A percentile compares a stretch with the other conserved stretches of the same genome.
Evolutionary conservation across 176 grass and related monocot genomes (phyloP).

Genomic region (Bromus sterilis): DNA sequence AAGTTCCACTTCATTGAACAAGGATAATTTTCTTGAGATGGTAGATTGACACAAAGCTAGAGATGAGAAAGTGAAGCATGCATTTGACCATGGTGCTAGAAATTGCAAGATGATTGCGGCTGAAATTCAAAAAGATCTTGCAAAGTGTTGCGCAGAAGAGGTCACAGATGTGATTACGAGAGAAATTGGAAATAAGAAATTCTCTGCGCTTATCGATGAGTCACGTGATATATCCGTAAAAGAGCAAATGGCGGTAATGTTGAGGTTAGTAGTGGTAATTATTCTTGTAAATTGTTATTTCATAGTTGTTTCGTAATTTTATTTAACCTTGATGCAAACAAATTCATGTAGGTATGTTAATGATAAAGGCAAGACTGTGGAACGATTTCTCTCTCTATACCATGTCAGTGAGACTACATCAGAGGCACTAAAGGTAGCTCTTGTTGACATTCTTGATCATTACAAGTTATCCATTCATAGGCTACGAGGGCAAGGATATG

Average conservation of each 20-base stretch:
- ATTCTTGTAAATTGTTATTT: neutral
- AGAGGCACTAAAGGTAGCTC: too few species aligned
- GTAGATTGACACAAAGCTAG: neutral
- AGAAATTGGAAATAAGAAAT: neutral
- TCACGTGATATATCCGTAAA: neutral
- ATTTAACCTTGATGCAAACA: too few species aligned
- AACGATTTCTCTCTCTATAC: too few species aligned
- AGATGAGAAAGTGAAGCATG: neutral
- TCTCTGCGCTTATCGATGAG: neutral
- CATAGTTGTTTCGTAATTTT: too few species aligned
- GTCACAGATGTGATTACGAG: neutral
- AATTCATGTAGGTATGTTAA: too few species aligned
- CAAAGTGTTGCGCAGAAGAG: neutral
- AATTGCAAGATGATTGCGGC: neutral
- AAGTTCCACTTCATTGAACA: neutral
- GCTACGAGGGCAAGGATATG: too few species aligned
- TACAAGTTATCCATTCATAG: too few species aligned
- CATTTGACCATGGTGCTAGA: neutral
- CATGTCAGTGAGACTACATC: too few species aligned
- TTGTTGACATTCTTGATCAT: too few species aligned
- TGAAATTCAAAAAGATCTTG: neutral
- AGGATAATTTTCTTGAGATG: neutral
- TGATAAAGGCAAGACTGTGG: too few species aligned
- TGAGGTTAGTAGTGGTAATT: neutral
- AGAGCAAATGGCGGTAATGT: neutral